Base-by-base conservation (phyloP, 306 rosid genomes). In the Rosa lucieae region DNA sequence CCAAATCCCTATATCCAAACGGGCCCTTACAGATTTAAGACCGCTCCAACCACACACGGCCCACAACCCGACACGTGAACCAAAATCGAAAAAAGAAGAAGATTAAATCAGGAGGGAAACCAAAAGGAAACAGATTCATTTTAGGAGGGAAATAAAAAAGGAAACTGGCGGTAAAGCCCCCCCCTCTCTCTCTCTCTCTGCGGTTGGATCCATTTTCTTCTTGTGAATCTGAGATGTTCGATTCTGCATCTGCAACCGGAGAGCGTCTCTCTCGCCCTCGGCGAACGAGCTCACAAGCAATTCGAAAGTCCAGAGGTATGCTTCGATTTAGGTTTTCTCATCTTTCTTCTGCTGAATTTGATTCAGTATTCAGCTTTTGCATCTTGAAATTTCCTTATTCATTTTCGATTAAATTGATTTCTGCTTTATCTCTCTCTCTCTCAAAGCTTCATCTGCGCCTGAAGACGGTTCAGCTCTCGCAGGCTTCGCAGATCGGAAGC, bases 111-210 rank as follows among this genome's bases (percentile, higher is more conserved):
- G 62, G 17, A 15, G 80, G 85, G 81, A 80, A 83, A 74, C 78
- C 48, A 61, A 49, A 39, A 17, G 23, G 29, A 39, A 67, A 37
- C 47, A 9, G 4, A 17, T 14, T 39, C 49, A 8, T 39, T 65
- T 53, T n/a, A 8, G 63, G 17, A 21, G 80, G 85, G 81, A 80
- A 83, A 77, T 69, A 59, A 62, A 49, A 20, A 79, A 11, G 82
- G 78, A 77, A 78, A 78, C 43, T 61, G 81, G 82, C 79, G 84
- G n/a, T 70, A 42, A 68, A 42, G 46, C 10, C 61, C 11, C 61
- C 11, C 68, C 6, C 21, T 32, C 49, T 48, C 23, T 5, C 47
- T 49, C 61, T 35, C 52, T 43, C 40, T 70, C 40, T 61, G 44
- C 42, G 47, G 17, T 18, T 40, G 42, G 40, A 29, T 67, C 47